phyloP scores from a whole-genome alignment of 177 flowering plant species.

The Tripterygium wilfordii region DNA sequence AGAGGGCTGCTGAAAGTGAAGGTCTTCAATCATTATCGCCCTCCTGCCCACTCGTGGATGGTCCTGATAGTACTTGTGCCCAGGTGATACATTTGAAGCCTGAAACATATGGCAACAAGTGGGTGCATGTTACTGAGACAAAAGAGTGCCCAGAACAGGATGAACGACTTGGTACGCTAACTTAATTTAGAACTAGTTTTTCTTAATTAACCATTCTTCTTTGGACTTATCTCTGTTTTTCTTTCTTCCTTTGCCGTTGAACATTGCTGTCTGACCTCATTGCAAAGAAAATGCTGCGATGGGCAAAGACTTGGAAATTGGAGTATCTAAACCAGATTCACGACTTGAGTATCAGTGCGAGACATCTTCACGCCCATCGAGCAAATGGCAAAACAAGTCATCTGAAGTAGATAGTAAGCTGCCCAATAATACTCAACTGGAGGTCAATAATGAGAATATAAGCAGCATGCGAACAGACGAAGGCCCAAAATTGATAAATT shows the following conservation, averaged over 20 bases:
- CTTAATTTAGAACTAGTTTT: background rate
- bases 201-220: background rate
- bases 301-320: slow-evolving; percentile 14
- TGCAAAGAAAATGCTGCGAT: slow-evolving; percentile 13
- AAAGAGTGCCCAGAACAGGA: slow-evolving; percentile 15
- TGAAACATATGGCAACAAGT: slow-evolving; percentile 10
- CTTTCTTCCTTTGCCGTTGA: background rate
- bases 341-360: slow-evolving; percentile 7
- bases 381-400: slow-evolving; percentile 11
- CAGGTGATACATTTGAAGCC: slow-evolving; percentile 24
- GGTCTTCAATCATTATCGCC: slow-evolving; percentile 17
- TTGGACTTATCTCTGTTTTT: background rate
- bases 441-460: slow-evolving; percentile 11
- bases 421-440: slow-evolving; percentile 5
- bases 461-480: background rate
- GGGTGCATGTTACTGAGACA: slow-evolving; percentile 10
- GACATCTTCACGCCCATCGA: slow-evolving; percentile 4
- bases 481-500: background rate
- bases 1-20: slow-evolving; percentile 17
- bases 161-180: slow-evolving; percentile 20
- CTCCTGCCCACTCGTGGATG: slow-evolving; percentile 16
- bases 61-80: slow-evolving; percentile 33
- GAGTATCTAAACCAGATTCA: slow-evolving; percentile 5
- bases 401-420: slow-evolving; percentile 9
- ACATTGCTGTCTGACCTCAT: background rate